Evolutionary conservation across 116 monocot genomes (phyloP), one percentile per base, ranked within the genome.

Genomic region (Dioscorea cayenensis): DNA sequence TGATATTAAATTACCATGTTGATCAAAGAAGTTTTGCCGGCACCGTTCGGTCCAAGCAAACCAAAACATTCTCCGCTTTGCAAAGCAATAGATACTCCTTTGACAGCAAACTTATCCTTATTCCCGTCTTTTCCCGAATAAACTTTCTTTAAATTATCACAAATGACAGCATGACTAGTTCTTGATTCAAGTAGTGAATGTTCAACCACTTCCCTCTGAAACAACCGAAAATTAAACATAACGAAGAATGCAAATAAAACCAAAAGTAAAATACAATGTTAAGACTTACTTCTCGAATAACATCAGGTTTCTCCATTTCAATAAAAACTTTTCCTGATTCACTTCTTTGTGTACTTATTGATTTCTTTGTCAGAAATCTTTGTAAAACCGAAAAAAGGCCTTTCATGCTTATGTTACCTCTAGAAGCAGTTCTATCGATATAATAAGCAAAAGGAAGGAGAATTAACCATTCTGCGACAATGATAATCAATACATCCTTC

Each of bases 21-120:
- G 62, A 94, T 88, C 64, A 94, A 88, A 25, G 94, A 80, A n/a
- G 90, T 90, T 70, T 94, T 94, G n/a, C 94, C 94, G 63, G 94
- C 94, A n/a, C 94, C 94, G 66, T 94, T 94, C 49, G 94, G 94
- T 5, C 94, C 94, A 59, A 94, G 85, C 69, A 94, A 75, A 25
- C 94, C 90, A 28, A 94, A 86, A 68, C 94, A 94, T 74, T 94
- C 90, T 13, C 94, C 90, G 32, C 71, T 49, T 11, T 77, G 87
- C 14, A 94, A 67, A 74, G 94, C 94, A 71, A 94, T 79, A 68
- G 94, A 94, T 68, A 90, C 51, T 49, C 88, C 87, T 67, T 52
- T 81, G 72, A 94, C 94, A 38, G 94, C 94, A 71, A 87, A 49
- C 60, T 94, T 90, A 18, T 87, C 72, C 36, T 77, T 77, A 71